A percentile compares a stretch with the other conserved stretches of the same genome.
These are phyloP conservation scores for Talaromyces liani DNA, from an alignment of 495 filamentous ascomycete genomes.

Conservation along the genomic window DNA sequence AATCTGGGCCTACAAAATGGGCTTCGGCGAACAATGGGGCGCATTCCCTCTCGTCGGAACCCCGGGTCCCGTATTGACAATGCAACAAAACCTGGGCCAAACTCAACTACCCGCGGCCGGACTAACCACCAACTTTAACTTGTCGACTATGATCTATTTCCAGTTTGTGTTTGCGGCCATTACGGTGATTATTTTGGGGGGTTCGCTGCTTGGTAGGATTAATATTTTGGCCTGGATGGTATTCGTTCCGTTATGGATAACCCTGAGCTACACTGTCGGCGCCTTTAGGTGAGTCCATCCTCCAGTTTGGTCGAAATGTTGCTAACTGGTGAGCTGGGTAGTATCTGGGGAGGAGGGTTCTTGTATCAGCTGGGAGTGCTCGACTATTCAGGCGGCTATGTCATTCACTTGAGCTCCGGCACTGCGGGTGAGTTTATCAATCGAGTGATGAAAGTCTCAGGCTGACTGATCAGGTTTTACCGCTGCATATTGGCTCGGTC, in stretches of 20 bases:
- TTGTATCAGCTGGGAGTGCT: conserved; percentile 43
- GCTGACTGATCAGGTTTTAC: conserved; percentile 30
- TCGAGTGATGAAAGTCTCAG: neutral
- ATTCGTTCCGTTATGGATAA: conserved; percentile 51
- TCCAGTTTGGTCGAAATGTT: neutral
- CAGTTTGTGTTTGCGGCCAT: conserved; percentile 55
- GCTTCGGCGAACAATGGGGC: conserved; percentile 36
- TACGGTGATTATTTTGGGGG: conserved; percentile 46
- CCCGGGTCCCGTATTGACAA: conserved; percentile 40
- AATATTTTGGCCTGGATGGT: conserved; percentile 51
- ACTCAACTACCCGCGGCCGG: conserved; percentile 35
- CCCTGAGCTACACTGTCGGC: conserved; percentile 23
- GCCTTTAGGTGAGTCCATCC: conserved; percentile 15
- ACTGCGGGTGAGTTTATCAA: conserved; percentile 27
- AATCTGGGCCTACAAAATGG: conserved; percentile 48
- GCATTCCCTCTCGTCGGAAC: conserved; percentile 44
- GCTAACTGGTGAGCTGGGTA: conserved; percentile 23
- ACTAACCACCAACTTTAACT: conserved; percentile 32
- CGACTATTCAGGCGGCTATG: conserved; percentile 54
- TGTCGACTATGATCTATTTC: conserved; percentile 53
- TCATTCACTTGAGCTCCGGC: conserved; percentile 50
- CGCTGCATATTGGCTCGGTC: conserved; percentile 47
- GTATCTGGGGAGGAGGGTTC: conserved; percentile 51
- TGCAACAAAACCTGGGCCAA: conserved; percentile 39
- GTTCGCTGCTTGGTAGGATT: conserved; percentile 44